phyloP scores from a whole-genome alignment of 192 early-diverging fungal genomes.

The Spinellus fusiger region DNA sequence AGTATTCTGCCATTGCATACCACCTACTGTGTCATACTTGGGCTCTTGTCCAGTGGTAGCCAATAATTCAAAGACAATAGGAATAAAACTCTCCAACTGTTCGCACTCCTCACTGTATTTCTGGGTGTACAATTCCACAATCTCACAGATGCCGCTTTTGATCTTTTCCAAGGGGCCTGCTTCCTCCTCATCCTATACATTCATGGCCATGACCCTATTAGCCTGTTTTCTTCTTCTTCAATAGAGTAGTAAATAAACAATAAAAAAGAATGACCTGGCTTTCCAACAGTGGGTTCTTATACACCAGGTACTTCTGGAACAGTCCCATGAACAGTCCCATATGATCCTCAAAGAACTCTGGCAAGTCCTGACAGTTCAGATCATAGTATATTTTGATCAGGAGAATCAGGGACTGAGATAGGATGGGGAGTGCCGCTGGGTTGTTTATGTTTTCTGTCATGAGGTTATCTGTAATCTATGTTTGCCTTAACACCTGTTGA shows the following conservation, averaged over 20 bases:
- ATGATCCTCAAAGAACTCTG: conserved; percentile 95
- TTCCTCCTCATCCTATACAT: conserved; percentile 73
- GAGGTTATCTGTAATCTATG: conserved; percentile 68
- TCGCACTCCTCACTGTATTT: conserved; percentile 89
- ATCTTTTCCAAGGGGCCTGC: conserved; percentile 80
- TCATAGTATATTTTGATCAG: conserved; percentile 89
- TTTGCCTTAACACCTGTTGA: neutral
- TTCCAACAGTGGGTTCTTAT: conserved; percentile 66
- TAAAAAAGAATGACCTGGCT: conserved; percentile 40
- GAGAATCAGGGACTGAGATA: conserved; percentile 71
- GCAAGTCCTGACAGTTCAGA: conserved; percentile 94
- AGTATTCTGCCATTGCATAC: neutral
- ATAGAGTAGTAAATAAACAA: conserved; percentile 1
- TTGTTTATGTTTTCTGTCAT: conserved; percentile 66
- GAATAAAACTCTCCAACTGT: conserved; percentile 76
- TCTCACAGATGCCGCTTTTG: conserved; percentile 91
- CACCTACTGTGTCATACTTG: conserved; percentile 75
- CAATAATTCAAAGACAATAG: conserved; percentile 83
- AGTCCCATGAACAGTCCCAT: conserved; percentile 74
- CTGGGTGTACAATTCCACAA: conserved; percentile 81
- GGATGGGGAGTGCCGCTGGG: conserved; percentile 53
- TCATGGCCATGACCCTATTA: neutral
- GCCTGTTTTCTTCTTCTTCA: neutral
- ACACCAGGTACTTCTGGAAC: conserved; percentile 85
- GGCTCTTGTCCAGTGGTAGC: conserved; percentile 61